Evolutionary conservation across 2,329 filamentous ascomycete species (phyloP).

Genomic region (Penicillium aurantiogriseum): DNA sequence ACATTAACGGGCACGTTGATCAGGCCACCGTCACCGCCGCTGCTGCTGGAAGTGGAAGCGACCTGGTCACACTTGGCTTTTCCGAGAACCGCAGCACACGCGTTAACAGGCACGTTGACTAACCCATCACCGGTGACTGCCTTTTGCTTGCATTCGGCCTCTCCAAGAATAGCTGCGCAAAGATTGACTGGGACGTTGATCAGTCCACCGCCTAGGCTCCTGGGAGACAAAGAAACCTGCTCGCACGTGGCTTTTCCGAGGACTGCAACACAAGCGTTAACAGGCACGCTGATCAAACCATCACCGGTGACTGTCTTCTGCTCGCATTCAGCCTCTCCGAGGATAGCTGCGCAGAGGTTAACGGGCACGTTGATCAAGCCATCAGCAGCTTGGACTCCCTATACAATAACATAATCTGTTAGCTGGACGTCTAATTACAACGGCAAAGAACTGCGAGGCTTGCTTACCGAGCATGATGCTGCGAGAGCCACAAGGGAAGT

Average conservation of each 20-base stretch:
- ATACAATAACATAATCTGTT: background rate
- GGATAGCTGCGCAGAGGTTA: constrained; percentile 24
- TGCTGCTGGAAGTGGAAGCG: constrained; percentile 4
- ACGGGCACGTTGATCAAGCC: constrained; percentile 23
- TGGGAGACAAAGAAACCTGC: constrained; percentile 14
- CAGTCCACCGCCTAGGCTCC: constrained; percentile 4
- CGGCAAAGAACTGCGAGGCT: rapidly evolving
- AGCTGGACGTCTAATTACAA: background rate
- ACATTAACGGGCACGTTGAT: constrained; percentile 27
- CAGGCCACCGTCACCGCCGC: background rate
- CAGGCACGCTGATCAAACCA: constrained; percentile 24
- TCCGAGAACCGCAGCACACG: constrained; percentile 26
- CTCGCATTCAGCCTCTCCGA: constrained; percentile 26
- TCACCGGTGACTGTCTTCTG: constrained; percentile 14
- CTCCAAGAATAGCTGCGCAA: constrained; percentile 25
- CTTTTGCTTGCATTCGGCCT: constrained; percentile 25
- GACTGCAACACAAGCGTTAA: constrained; percentile 25
- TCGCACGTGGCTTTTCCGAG: constrained; percentile 27
- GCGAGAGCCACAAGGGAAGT: constrained; percentile 26
- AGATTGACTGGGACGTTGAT: constrained; percentile 27
- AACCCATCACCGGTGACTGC: constrained; percentile 16
- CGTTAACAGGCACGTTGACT: constrained; percentile 26
- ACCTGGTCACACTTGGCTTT: constrained; percentile 27
- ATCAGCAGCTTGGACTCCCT: constrained; percentile 16
- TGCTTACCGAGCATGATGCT: constrained; percentile 19